Evolutionary conservation across 108 stramenopile genomes (phyloP), one percentile per base, ranked within the genome.

Genomic region (Skeletonema grethae): DNA sequence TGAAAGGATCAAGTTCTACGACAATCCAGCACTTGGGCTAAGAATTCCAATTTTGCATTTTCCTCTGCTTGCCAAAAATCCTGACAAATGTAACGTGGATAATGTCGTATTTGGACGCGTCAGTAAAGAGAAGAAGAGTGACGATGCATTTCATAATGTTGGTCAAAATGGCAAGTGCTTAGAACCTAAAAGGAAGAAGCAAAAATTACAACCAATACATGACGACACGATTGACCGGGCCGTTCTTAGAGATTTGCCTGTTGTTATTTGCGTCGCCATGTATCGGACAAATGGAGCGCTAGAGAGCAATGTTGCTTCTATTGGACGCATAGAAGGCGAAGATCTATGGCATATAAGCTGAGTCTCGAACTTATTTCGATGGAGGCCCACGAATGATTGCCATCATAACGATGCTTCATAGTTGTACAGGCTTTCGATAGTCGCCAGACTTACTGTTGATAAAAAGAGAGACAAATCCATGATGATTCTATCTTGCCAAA

Each of bases 251-350:
- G 25, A 73, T 36, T 74, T 96, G 8, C 95, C 95, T 8, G 95
- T 96, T 13, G 90, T 93, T 43, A 88, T 92, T 8, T 93, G 95
- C 63, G 95, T 96, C 12, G 91, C 95, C 38, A 90, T 96, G 90
- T 92, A 92, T 61, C 83, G 95, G 35, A 93, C 92, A 5, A 86
- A 84, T 63, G 95, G 95, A 22, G 90, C 80, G 9, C 66, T 96
- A 46, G 95, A 96, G 67, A 71, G 76, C 41, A 96, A 96, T 75
- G 92, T 93, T 4, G 41, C 69, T 13, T 72, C 62, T 15, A 91
- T 93, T 69, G 86, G 82, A n/a, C 65, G 95, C 34, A 65, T 39
- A 24, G 95, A 96, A 74, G 95, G 95, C 3, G 55, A 82, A 39
- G 72, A 88, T 77, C 63, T 96, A 16, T 96, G 92, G 92, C 92